Base-by-base conservation (phyloP, 306 rosid species). In the Phaseolus lunatus region DNA sequence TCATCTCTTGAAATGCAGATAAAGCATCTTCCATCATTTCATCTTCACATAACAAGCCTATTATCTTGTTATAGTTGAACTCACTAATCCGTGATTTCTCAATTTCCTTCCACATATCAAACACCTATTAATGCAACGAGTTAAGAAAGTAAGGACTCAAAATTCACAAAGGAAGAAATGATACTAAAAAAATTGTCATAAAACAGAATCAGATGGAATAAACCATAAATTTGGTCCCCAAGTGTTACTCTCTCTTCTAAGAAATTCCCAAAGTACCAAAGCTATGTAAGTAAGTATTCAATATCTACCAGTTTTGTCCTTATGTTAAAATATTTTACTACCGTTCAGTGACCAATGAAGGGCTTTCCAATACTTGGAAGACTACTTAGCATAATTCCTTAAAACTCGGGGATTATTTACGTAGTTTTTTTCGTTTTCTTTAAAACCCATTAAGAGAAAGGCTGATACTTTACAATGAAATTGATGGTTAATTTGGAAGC, bases 81-180 rank as follows among this genome's bases (percentile, higher is more conserved):
- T 88, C 93, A 74, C 76, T 86, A 74, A 84, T 83, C 80, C 89
- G 77, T 0, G 87, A 88, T 73, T 73, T 45, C 81, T 90, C 90
- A 26, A 90, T 83, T 78, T 70, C 84, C 87, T 78, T 92, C 96
- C 97, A 92, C 84, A 59, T 50, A 78, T 86, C 87, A 80, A 90
- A 90, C 20, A 90, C 81, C 96, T 92, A 86, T 35, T 81, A 64
- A 33, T 19, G 49, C 73, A 80, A 44, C 52, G 48, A 33, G 70
- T 61, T 16, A 72, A 12, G 35, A 63, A 53, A 67, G 23, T 53
- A 27, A 56, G 20, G 19, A 53, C 31, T 65, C 52, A 49, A 33
- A 76, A 41, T 24, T 67, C 29, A 53, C 66, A 67, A 39, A 16
- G 41, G 52, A 75, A 54, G 37, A 73, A 72, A 33, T 19, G 3